Base-by-base conservation (phyloP, 2,329 filamentous ascomycete genomes). In the Teratosphaeria epicoccoides region DNA sequence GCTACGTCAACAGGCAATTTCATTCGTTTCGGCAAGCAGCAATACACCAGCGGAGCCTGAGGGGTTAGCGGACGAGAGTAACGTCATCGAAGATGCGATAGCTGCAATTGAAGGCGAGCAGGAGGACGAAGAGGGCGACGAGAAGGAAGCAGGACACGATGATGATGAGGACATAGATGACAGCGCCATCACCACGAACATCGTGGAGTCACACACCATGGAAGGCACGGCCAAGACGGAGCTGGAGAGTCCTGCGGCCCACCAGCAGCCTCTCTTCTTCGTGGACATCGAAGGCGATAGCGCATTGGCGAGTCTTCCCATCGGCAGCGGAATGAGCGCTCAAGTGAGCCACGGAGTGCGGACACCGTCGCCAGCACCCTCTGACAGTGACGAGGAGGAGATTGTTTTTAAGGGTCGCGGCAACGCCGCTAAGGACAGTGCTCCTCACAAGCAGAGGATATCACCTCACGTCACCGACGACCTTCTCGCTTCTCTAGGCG, bases 341-440 rank as follows among this genome's bases (percentile, higher is more conserved):
- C 63, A 17, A 22, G 33, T 17, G 20, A 6, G 33, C 10, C 33
- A 40, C 14, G 25, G 59, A 0, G 63, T 68, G 44, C 70, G 71
- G 24, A 68, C 64, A 33, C 61, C 70, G 2, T 73, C 71, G 4
- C 70, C 70, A 14, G 69, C 70, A 1, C 61, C 63, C 6, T 77
- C 76, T 0, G 75, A 81, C 56, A 87, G 84, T 0, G 85, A 83
- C 61, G 85, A 87, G 46, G 87, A 95, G 57, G 72, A 88, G 4
- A 81, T 89, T 46, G 61, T 87, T 0, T 88, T 87, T 63, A 77
- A 73, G 52, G 82, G 82, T 37, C 74, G 82, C 24, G 61, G 43
- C 33, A 49, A 51, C 24, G 12, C 52, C n/a, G 20, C 47, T 24
- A 43, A 28, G n/a, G n/a, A 7, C 6, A 17, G 9, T 28, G 24